phyloP scores from a whole-genome alignment of 352 stramenopile species.

The Nothophytophthora sp. region DNA sequence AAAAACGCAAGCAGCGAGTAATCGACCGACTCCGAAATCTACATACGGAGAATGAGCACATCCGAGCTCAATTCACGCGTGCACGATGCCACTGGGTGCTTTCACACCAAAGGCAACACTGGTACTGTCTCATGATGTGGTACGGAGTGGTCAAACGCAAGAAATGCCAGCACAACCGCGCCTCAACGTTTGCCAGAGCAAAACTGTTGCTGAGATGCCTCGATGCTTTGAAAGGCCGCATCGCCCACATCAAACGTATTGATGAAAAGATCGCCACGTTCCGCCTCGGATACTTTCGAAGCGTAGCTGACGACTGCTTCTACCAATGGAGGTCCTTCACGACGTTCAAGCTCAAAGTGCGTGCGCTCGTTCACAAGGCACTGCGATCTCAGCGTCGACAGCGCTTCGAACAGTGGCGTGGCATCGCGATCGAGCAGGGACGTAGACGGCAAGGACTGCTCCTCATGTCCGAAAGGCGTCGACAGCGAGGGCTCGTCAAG shows the following conservation, averaged over 20 bases:
- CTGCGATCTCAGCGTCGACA: conserved; percentile 8
- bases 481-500: conserved; percentile 1
- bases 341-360: conserved; percentile 23
- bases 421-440: not conserved
- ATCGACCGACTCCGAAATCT: conserved; percentile 12
- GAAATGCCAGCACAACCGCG: conserved; percentile 10
- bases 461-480: conserved; percentile 7
- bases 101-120: conserved; percentile 20
- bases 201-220: conserved; percentile 14
- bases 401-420: conserved; percentile 22
- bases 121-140: conserved; percentile 24
- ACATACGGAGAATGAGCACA: not conserved
- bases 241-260: conserved; percentile 11
- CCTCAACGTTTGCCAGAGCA: conserved; percentile 7
- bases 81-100: conserved; percentile 17
- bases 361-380: conserved; percentile 4
- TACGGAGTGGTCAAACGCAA: conserved; percentile 3
- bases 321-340: conserved; percentile 25
- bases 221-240: conserved; percentile 3
- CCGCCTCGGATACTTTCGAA: conserved; percentile 23
- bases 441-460: conserved; percentile 7
- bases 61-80: not conserved
- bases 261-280: conserved; percentile 18
- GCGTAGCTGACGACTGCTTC: conserved; percentile 21
- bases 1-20: conserved; percentile 7